Base-by-base conservation (phyloP, 1,139 yeast genomes). In the Debaryomycetaceae sp. region DNA sequence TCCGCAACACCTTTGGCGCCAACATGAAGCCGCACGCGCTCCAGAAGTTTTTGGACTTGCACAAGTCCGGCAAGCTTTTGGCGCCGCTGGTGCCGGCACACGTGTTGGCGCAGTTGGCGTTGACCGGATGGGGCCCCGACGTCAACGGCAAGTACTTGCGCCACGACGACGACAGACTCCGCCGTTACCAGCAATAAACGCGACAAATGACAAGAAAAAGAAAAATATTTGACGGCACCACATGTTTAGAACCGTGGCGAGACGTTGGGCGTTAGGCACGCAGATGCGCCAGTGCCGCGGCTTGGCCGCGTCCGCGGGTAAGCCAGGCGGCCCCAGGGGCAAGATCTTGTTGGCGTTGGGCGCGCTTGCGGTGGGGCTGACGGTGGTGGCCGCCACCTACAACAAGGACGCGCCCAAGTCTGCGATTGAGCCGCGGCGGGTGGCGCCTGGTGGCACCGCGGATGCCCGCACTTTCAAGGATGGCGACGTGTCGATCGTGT, bases 401-500 rank as follows among this genome's bases (percentile, higher is more conserved):
- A 65, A 61, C 40, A 73, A 65, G 44, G 61, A 56, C 23, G 51
- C 49, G 9, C 81, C 81, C 2, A 53, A 53, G 31, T 63, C 72
- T 27, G 67, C 75, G 7, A 41, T 72, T 28, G 81, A 75, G 42
- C 73, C 67, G 8, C 34, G 31, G 23, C 44, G 40, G 26, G 20
- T 32, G 11, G 35, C 35, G 24, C 13, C 20, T 31, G 38, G 8
- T 16, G 25, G 8, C 9, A 16, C 12, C 25, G 12, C 46, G 24
- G 41, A 32, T 14, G 28, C 29, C 9, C 27, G 26, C 12, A 27
- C 44, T 3, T 83, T 83, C 50, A 56, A 72, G 4, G 68, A 70
- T 3, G 79, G 78, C 24, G 75, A 80, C 36, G 75, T 84, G 19
- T 75, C 84, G 19, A 95, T 91, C 5, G 71, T 91, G 18, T 91